Percentiles rank a stretch among this genome's conserved stretches.
These are phyloP conservation scores for Cryphonectria naterciae DNA, from an alignment of 2,329 filamentous ascomycete genomes.

Conservation along the genomic window DNA sequence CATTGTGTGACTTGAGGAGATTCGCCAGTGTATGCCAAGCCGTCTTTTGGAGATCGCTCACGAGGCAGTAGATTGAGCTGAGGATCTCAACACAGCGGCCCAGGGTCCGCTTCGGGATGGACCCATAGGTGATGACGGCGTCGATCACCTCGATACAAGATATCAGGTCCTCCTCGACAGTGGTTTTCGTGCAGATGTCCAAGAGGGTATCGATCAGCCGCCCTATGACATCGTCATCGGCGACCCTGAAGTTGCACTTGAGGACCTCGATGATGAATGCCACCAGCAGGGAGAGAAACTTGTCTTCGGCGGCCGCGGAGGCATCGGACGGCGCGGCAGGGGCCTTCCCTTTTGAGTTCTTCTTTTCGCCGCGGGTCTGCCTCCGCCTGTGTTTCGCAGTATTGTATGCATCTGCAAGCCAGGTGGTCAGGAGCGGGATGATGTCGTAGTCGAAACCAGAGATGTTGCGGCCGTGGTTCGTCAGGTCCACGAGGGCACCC, in stretches of 20 bases:
- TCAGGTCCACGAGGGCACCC: conserved; percentile 64
- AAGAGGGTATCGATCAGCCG: conserved; percentile 66
- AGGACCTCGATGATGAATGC: conserved; percentile 68
- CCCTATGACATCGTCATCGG: conserved; percentile 64
- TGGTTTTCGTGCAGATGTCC: conserved; percentile 70
- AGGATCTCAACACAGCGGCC: conserved; percentile 71
- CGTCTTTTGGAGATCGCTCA: conserved; percentile 62
- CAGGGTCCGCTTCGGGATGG: conserved; percentile 66
- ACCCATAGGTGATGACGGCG: conserved; percentile 72
- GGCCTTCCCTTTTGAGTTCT: conserved; percentile 45
- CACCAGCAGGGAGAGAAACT: conserved; percentile 67
- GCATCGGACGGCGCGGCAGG: conserved; percentile 29
- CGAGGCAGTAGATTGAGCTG: conserved; percentile 71
- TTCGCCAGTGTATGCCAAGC: conserved; percentile 74
- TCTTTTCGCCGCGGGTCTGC: conserved; percentile 47
- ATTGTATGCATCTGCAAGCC: conserved; percentile 62
- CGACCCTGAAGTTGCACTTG: conserved; percentile 75
- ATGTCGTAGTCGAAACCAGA: conserved; percentile 71
- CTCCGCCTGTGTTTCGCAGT: conserved; percentile 57
- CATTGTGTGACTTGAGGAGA: conserved; percentile 74
- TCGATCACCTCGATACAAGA: conserved; percentile 71
- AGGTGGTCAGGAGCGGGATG: conserved; percentile 63
- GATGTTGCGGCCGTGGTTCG: conserved; percentile 63
- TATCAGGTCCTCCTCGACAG: conserved; percentile 64
- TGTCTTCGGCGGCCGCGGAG: conserved; percentile 57